phyloP scores from a whole-genome alignment of 1,139 yeast genomes.

The Candida glucosophila region DNA sequence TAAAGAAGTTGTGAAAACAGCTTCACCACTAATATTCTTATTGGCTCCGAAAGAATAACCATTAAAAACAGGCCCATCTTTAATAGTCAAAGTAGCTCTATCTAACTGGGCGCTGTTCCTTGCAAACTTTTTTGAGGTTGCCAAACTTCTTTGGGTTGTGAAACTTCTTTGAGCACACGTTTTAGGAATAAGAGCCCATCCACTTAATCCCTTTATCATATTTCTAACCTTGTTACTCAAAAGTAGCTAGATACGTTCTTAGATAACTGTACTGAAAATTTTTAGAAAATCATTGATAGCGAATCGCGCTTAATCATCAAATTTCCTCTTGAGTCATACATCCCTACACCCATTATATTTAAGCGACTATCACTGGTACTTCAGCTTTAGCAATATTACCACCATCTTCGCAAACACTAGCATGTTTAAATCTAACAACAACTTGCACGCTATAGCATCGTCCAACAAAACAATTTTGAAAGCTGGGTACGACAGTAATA shows the following conservation, averaged over 20 bases:
- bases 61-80: constrained; percentile 88
- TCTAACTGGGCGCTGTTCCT: constrained; percentile 43
- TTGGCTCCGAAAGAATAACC: constrained; percentile 95
- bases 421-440: constrained; percentile 30
- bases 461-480: constrained; percentile 38
- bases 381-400: constrained; percentile 29
- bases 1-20: constrained; percentile 92
- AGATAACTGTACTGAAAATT: constrained; percentile 5
- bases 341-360: constrained; percentile 6
- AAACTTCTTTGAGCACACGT: no score
- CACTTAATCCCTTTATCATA: no score
- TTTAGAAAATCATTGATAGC: constrained; percentile 16
- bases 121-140: constrained; percentile 29
- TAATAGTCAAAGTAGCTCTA: constrained; percentile 83
- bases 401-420: constrained; percentile 25
- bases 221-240: no score
- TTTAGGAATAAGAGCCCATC: no score
- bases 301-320: constrained; percentile 29
- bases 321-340: constrained; percentile 17
- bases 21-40: constrained; percentile 88
- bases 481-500: constrained; percentile 32
- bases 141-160: constrained; percentile 22
- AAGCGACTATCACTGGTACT: constrained; percentile 37
- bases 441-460: constrained; percentile 35
- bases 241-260: constrained; percentile 1